Evolutionary conservation across 2,329 filamentous ascomycete species (phyloP), one percentile per base, ranked within the genome.

Genomic region (Tolypocladium ophioglossoides): DNA sequence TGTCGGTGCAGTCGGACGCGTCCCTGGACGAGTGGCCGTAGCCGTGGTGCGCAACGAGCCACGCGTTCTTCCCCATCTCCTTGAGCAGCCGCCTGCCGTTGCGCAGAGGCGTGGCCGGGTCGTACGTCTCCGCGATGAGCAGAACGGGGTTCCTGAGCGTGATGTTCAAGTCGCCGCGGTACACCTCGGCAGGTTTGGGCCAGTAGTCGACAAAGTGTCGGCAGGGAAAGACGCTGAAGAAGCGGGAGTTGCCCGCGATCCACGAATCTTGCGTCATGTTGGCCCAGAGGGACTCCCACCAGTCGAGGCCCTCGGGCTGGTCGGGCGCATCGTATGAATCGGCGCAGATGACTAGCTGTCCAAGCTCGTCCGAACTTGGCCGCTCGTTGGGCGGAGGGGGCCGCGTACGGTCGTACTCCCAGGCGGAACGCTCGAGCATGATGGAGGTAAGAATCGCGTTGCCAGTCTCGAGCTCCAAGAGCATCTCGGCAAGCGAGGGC

Each of bases 1-100:
- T 55, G 44, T 78, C 71, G 1, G 75, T 78, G 61, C 75, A 78
- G 14, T 63, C 63, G 1, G 75, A 77, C 38, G 58, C 63, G 52
- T 78, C 74, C n/a, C 67, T 63, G 4, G 73, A 75, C 14, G 72
- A 70, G 55, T 78, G 75, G 0, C 76, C 76, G 50, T 77, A 78
- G 5, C 75, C 75, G 54, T 78, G 75, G 54, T 78, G 76, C 6
- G 64, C 74, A 37, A 78, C 65, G 20, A 78, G 63, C 7, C 74
- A 60, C n/a, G 75, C 74, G 53, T 78, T 78, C 9, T 59, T 53
- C 0, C 74, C 76, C 74, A 78, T 77, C 53, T 76, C 75, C 0
- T 58, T 51, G 20, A 72, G 54, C 3, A 78, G 64, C 30, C 74
- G 63, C 14, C 74, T 64, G 1, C 75, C 75, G 54, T 78, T 78